Percentiles rank a stretch among this genome's conserved stretches.
These are phyloP conservation scores for Botrytis fabae DNA, from an alignment of 2,329 filamentous ascomycete species.

Conservation along the genomic window DNA sequence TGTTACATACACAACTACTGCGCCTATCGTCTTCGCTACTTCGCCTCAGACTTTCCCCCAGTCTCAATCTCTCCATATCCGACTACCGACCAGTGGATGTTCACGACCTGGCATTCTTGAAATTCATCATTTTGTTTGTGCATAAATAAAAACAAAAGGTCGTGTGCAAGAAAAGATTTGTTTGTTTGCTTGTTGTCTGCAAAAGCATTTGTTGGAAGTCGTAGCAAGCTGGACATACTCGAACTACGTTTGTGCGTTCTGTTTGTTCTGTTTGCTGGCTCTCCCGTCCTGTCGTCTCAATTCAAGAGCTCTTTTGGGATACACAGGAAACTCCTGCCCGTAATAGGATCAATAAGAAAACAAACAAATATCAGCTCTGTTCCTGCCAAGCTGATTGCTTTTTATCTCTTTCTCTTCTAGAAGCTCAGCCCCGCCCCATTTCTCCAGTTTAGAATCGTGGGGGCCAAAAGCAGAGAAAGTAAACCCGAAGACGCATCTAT, in stretches of 20 bases:
- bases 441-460: constrained; percentile 20
- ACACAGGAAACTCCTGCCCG: constrained; percentile 18
- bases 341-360: constrained; percentile 18
- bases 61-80: neutral
- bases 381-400: constrained; percentile 8
- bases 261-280: constrained; percentile 18
- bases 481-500: constrained; percentile 1
- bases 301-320: constrained; percentile 1
- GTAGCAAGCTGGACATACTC: constrained; percentile 15
- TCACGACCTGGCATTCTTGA: neutral
- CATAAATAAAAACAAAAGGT: constrained; percentile 11
- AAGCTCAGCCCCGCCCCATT: constrained; percentile 29
- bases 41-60: constrained; percentile 1
- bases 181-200: neutral
- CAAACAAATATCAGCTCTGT: constrained; percentile 20
- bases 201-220: constrained; percentile 14
- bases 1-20: neutral
- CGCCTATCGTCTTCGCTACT: constrained; percentile 12
- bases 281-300: constrained; percentile 1
- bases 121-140: neutral
- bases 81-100: neutral
- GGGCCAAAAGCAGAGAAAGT: constrained; percentile 3
- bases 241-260: constrained; percentile 13
- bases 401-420: constrained; percentile 16
- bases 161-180: constrained; percentile 1